These are phyloP conservation scores for Atkinsonella texensis DNA, from an alignment of 2,329 filamentous ascomycete genomes.

Conservation along the genomic window DNA sequence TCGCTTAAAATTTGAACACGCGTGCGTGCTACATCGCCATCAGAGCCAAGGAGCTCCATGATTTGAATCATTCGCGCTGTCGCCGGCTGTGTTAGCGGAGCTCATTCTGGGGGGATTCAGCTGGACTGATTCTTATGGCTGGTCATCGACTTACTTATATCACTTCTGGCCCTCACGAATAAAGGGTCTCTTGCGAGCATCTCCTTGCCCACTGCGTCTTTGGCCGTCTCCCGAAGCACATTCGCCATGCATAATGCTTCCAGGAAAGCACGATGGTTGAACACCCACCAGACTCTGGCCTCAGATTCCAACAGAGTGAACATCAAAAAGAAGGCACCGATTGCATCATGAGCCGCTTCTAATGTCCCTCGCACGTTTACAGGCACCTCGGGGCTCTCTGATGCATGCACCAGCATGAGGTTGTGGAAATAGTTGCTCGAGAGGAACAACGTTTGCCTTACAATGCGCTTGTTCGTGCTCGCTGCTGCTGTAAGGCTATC, in stretches of 20 bases:
- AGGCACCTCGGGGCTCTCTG: constrained; percentile 51
- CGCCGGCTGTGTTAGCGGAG: background rate
- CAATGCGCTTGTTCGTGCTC: constrained; percentile 48
- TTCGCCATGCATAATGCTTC: constrained; percentile 60
- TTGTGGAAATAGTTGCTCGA: constrained; percentile 79
- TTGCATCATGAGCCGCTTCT: constrained; percentile 64
- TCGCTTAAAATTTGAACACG: constrained; percentile 46
- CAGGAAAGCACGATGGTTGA: constrained; percentile 69
- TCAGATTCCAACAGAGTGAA: constrained; percentile 57
- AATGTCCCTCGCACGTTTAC: constrained; percentile 57
- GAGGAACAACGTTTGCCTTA: constrained; percentile 65
- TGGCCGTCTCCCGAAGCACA: constrained; percentile 40
- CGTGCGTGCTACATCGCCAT: constrained; percentile 46
- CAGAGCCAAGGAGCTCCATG: constrained; percentile 46
- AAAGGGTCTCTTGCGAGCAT: constrained; percentile 39
- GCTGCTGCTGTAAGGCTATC: constrained; percentile 46
- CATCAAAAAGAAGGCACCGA: constrained; percentile 63
- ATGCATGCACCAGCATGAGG: constrained; percentile 66
- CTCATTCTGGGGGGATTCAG: background rate
- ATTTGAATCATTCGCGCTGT: constrained; percentile 52
- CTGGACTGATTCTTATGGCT: background rate
- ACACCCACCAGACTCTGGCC: constrained; percentile 74
- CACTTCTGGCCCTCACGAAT: constrained; percentile 45
- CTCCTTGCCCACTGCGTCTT: constrained; percentile 34
- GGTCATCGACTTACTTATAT: constrained; percentile 41